A percentile compares a stretch with the other conserved stretches of the same genome.
Evolutionary conservation across 495 filamentous ascomycete genomes (phyloP).

Genomic region (Trichoderma virens): DNA sequence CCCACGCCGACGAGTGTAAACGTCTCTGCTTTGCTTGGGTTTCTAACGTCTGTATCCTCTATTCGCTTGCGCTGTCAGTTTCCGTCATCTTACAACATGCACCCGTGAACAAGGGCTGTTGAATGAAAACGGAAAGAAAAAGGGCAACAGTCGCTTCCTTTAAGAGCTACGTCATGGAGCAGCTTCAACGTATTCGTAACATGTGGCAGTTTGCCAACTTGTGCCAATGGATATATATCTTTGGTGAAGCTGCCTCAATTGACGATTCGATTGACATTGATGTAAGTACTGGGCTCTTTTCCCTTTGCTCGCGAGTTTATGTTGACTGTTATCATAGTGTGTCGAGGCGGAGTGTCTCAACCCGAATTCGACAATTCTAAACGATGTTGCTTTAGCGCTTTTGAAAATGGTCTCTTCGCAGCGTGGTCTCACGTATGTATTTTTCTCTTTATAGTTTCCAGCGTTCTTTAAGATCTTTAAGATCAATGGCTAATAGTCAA

Average conservation of each 20-base stretch:
- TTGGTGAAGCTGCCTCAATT: conserved; percentile 81
- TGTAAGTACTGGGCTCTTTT: conserved; percentile 42
- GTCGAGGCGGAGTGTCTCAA: conserved; percentile 83
- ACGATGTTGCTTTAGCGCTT: conserved; percentile 78
- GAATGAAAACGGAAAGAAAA: neutral
- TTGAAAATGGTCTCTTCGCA: conserved; percentile 93
- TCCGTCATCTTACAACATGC: neutral
- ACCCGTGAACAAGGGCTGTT: neutral
- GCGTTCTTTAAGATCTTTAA: neutral
- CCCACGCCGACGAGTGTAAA: neutral
- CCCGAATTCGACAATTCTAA: conserved; percentile 62
- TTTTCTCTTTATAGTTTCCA: conserved; percentile 2
- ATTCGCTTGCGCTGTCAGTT: neutral
- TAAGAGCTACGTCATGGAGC: neutral
- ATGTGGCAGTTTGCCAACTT: conserved; percentile 95
- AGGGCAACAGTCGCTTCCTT: neutral
- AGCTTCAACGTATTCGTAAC: conserved; percentile 67
- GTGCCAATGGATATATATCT: conserved; percentile 85
- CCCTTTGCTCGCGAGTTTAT: neutral
- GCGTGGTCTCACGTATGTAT: conserved; percentile 75
- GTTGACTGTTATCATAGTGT: conserved; percentile 48
- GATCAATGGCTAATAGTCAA: conserved; percentile 11
- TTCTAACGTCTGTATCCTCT: neutral
- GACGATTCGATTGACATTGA: conserved; percentile 81
- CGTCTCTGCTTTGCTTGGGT: too few relatives aligned